A percentile compares a stretch with the other conserved stretches of the same genome.
These are phyloP conservation scores for Penicillium thymicola DNA, from an alignment of 2,329 filamentous ascomycete species.

Conservation along the genomic window DNA sequence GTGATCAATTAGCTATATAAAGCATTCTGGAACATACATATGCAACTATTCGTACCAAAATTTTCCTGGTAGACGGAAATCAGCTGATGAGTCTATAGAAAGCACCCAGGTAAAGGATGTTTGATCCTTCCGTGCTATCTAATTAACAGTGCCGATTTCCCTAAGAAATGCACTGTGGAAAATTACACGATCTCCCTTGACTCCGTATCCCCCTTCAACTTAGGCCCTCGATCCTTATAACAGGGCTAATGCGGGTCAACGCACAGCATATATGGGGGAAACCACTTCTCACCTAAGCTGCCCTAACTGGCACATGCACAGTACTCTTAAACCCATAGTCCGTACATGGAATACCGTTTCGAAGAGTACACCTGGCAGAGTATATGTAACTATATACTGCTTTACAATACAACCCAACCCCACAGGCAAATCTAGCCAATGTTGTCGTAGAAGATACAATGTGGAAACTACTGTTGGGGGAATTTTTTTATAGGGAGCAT, in stretches of 20 bases:
- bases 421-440: background rate
- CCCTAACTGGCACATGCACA: background rate
- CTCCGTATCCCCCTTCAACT: background rate
- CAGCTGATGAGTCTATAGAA: too few relatives aligned
- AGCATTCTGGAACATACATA: too few relatives aligned
- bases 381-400: background rate
- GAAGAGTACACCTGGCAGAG: background rate
- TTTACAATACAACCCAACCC: background rate
- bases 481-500: background rate
- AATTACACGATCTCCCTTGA: too few relatives aligned
- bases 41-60: too few relatives aligned
- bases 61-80: too few relatives aligned
- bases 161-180: too few relatives aligned
- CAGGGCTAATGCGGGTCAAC: background rate
- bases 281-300: background rate
- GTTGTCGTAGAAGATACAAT: background rate
- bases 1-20: too few relatives aligned
- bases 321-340: background rate
- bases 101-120: too few relatives aligned
- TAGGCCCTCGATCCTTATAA: background rate
- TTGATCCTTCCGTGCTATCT: too few relatives aligned
- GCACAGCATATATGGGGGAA: background rate
- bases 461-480: background rate
- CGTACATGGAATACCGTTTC: background rate
- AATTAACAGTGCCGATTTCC: too few relatives aligned